Conservation (phyloP, 768 basidiomycete species). For the Tylopilus rubrobrunneus region DNA sequence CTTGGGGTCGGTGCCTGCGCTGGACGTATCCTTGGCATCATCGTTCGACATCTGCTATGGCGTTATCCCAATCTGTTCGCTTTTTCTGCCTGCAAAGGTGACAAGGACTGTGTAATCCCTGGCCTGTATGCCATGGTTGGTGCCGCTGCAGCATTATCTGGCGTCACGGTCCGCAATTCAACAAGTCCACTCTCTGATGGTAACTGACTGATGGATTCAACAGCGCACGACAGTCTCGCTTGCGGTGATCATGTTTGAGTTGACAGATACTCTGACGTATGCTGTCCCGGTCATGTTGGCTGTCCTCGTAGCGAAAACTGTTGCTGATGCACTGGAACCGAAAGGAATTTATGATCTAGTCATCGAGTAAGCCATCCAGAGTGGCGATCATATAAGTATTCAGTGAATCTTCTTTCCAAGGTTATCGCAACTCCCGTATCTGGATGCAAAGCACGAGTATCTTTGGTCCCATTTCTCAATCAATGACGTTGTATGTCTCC, state of each 20-base stretch:
- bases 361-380: conserved; percentile 54
- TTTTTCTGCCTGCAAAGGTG: conserved; percentile 64
- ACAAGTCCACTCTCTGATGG: not conserved
- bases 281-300: conserved; percentile 86
- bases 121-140: conserved; percentile 96
- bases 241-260: conserved; percentile 94
- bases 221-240: conserved; percentile 88
- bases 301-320: conserved; percentile 58
- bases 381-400: not conserved
- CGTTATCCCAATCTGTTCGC: conserved; percentile 53
- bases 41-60: conserved; percentile 72
- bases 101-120: conserved; percentile 76
- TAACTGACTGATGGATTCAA: conserved; percentile 7
- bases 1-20: conserved; percentile 93
- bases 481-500: conserved; percentile 64
- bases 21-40: conserved; percentile 81
- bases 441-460: conserved; percentile 88
- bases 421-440: conserved; percentile 84
- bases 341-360: conserved; percentile 97
- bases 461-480: conserved; percentile 78
- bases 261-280: conserved; percentile 91
- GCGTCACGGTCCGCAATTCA: conserved; percentile 70
- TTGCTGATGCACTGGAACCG: conserved; percentile 41
- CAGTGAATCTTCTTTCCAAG: conserved; percentile 26
- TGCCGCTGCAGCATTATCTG: conserved; percentile 89